Evolutionary conservation across 140 eudicot species (phyloP), one percentile per base, ranked within the genome.

Genomic region (Oenanthe javanica): DNA sequence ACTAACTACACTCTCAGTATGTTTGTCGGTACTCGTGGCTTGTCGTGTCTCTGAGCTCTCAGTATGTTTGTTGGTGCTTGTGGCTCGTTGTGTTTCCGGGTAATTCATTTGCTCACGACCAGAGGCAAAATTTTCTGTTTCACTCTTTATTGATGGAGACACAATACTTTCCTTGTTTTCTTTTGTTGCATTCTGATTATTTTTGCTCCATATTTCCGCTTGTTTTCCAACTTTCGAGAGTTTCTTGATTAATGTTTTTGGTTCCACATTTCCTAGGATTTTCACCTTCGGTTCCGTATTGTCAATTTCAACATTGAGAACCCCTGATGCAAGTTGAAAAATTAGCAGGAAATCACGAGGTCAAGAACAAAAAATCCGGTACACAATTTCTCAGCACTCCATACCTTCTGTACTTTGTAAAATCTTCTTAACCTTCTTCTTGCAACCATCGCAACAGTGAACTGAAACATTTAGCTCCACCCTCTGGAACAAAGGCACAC

Each of bases 351-450:
- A 14, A 47, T 23, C 43, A 25, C 25, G 42, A 75, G 46, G 9
- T n/a, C 38, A 75, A n/a, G 31, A 23, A 48, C 31, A 31, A 25
- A 15, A 74, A 12, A 16, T 40, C 63, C 19, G 15, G 12, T 10
- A 23, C 13, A 75, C 43, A 4, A 23, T 11, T 48, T 25, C 23
- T 71, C 46, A 6, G 76, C 3, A 13, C 61, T 48, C 61, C 51
- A 42, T 78, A 78, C 81, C 81, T 78, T 78, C 72, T 15, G 40
- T 78, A 21, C 51, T 42, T 10, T 54, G 52, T 42, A 78, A 59
- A 9, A 23, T 70, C 81, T 78, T 78, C 81, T 42, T 78, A 15
- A 78, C 81, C 42, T 78, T 78, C 81, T 78, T 78, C 81, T 59
- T 78, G 73, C 81, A 78, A 42, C 81, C 81, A 4, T 78, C 81